A percentile compares a stretch with the other conserved stretches of the same genome.
These are phyloP conservation scores for Naganishia sp. DNA, from an alignment of 1,284 basidiomycete genomes.

Conservation along the genomic window DNA sequence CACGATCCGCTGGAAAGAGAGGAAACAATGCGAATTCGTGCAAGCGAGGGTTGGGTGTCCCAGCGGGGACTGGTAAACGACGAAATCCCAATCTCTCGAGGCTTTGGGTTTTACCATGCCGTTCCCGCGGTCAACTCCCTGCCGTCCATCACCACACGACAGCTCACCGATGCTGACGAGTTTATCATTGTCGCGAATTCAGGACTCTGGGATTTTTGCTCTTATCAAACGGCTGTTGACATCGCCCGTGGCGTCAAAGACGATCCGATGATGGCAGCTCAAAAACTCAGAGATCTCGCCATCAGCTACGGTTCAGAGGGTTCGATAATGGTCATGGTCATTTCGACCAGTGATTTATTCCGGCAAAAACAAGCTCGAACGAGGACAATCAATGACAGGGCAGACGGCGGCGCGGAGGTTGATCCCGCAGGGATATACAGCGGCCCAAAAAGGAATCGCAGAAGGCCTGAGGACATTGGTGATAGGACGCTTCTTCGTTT, in stretches of 20 bases:
- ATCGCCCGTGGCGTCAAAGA: conserved; percentile 81
- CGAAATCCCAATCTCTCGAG: conserved; percentile 84
- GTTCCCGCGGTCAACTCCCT: conserved; percentile 88
- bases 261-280: conserved; percentile 95
- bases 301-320: conserved; percentile 95
- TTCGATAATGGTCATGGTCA: conserved; percentile 97
- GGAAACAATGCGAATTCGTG: conserved; percentile 83
- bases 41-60: conserved; percentile 94
- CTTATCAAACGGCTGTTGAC: conserved; percentile 94
- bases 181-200: conserved; percentile 95
- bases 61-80: conserved; percentile 93
- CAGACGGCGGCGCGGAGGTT: conserved; percentile 41
- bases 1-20: conserved; percentile 88
- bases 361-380: conserved; percentile 50
- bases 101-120: conserved; percentile 91
- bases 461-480: conserved; percentile 51
- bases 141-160: conserved; percentile 72
- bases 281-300: conserved; percentile 94
- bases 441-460: conserved; percentile 43
- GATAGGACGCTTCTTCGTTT: conserved; percentile 62
- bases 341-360: conserved; percentile 81
- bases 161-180: conserved; percentile 84
- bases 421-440: conserved; percentile 37
- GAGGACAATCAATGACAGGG: conserved; percentile 36
- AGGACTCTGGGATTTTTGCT: conserved; percentile 91